Percentiles rank a stretch among this genome's conserved stretches.
These are phyloP conservation scores for Corchorus capsularis DNA, from an alignment of 345 rosid genomes.

Conservation along the genomic window DNA sequence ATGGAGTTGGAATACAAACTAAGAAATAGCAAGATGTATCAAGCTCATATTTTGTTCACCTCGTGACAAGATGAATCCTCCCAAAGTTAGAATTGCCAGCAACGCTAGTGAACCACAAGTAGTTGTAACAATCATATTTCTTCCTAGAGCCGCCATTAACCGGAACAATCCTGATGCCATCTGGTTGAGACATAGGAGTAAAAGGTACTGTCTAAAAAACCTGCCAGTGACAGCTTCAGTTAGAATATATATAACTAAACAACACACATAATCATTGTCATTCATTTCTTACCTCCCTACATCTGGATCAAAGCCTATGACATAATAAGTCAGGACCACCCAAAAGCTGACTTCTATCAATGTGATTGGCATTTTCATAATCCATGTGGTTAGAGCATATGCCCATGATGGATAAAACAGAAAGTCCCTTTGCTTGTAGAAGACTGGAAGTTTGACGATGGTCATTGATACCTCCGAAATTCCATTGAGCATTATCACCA, in stretches of 20 bases:
- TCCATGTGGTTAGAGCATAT: constrained; percentile 56
- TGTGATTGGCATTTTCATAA: constrained; percentile 56
- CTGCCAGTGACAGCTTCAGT: constrained; percentile 27
- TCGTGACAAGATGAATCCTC: constrained; percentile 46
- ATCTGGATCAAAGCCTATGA: constrained; percentile 57
- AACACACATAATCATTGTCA: not conserved
- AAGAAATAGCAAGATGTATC: not conserved
- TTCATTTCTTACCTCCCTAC: constrained; percentile 38
- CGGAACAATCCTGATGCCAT: constrained; percentile 47
- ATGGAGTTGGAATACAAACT: not conserved
- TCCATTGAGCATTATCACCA: constrained; percentile 53
- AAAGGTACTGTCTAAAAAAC: constrained; percentile 40
- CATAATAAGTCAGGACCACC: constrained; percentile 51
- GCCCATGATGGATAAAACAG: constrained; percentile 72
- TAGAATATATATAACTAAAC: not conserved
- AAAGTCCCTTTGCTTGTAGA: constrained; percentile 71
- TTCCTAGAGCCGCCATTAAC: constrained; percentile 43
- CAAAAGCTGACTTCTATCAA: constrained; percentile 55
- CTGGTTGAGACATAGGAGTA: constrained; percentile 41
- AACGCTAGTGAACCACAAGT: constrained; percentile 38
- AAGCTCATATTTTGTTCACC: constrained; percentile 25
- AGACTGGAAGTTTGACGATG: constrained; percentile 70
- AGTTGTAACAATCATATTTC: constrained; percentile 47
- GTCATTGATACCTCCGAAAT: constrained; percentile 66
- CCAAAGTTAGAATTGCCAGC: constrained; percentile 39